Conservation (phyloP, 1,139 yeast genomes). For the Yamadazyma atmosphaerica region DNA sequence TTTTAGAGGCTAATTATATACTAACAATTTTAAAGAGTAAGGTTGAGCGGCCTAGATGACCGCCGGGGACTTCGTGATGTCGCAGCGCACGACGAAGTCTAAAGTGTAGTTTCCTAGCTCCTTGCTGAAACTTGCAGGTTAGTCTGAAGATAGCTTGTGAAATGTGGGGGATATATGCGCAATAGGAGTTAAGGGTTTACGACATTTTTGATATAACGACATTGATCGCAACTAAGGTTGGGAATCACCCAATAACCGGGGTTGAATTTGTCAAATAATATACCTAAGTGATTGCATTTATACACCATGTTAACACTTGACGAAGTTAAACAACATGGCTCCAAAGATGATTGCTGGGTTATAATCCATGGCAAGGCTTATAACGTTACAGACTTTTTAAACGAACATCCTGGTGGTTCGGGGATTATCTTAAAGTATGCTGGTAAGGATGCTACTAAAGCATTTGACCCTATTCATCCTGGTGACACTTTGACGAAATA, state of each 20-base stretch:
- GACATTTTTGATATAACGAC: neutral
- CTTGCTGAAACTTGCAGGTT: neutral
- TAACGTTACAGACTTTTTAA: constrained; percentile 49
- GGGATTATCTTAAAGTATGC: constrained; percentile 54
- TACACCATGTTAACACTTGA: constrained; percentile 21
- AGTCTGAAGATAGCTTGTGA: neutral
- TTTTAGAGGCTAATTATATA: too few relatives aligned
- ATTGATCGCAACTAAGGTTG: neutral
- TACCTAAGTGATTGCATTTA: neutral
- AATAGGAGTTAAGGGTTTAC: neutral
- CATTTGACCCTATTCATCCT: constrained; percentile 79
- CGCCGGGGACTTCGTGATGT: too few relatives aligned
- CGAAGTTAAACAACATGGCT: constrained; percentile 40
- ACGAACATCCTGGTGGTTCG: constrained; percentile 56
- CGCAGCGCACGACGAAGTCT: too few relatives aligned
- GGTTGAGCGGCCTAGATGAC: too few relatives aligned
- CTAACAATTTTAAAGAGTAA: too few relatives aligned
- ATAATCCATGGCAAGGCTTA: constrained; percentile 52
- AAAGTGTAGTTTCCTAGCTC: too few relatives aligned
- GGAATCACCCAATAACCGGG: neutral
- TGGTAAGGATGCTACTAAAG: constrained; percentile 61
- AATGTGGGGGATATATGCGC: constrained; percentile 1
- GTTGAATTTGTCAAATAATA: neutral
- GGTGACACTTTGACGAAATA: constrained; percentile 64
- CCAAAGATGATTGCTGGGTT: constrained; percentile 54